phyloP scores from a whole-genome alignment of 768 basidiomycete genomes.

The Suillus placidus region DNA sequence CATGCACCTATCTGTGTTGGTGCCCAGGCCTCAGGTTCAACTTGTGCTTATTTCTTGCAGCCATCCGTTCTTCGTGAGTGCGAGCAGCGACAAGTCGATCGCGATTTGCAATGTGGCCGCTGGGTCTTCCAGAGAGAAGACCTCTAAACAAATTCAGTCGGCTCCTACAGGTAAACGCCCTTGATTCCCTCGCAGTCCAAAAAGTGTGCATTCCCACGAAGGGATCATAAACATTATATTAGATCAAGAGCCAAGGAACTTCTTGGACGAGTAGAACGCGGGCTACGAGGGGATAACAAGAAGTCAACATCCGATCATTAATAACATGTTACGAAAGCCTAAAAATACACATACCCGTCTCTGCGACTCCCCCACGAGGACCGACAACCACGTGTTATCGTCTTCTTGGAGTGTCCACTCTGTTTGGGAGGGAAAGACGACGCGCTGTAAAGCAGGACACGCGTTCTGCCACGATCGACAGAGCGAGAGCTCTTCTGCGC shows the following conservation, averaged over 20 bases:
- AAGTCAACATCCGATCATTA: neutral
- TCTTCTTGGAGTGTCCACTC: conserved; percentile 49
- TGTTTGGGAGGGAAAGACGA: conserved; percentile 58
- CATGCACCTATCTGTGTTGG: too few species aligned
- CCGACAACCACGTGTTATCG: conserved; percentile 35
- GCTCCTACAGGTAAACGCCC: neutral
- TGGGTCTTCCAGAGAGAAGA: neutral
- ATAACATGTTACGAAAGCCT: conserved; percentile 1
- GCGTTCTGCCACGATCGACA: conserved; percentile 57
- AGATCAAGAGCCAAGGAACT: conserved; percentile 4
- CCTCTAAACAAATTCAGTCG: neutral
- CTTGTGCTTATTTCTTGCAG: neutral
- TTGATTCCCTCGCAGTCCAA: too few species aligned
- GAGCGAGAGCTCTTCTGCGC: conserved; percentile 50
- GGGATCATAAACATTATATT: neutral
- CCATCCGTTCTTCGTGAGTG: too few species aligned
- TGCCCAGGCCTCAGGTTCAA: too few species aligned
- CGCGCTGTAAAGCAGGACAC: conserved; percentile 53
- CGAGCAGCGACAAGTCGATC: neutral
- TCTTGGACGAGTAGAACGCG: conserved; percentile 13
- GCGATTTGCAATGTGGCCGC: neutral
- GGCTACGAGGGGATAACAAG: conserved; percentile 1
- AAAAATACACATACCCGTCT: conserved; percentile 8
- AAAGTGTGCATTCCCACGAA: neutral
- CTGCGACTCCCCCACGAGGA: conserved; percentile 5